Evolutionary conservation across 352 stramenopile genomes (phyloP).

Genomic region (Pythium dissimile): DNA sequence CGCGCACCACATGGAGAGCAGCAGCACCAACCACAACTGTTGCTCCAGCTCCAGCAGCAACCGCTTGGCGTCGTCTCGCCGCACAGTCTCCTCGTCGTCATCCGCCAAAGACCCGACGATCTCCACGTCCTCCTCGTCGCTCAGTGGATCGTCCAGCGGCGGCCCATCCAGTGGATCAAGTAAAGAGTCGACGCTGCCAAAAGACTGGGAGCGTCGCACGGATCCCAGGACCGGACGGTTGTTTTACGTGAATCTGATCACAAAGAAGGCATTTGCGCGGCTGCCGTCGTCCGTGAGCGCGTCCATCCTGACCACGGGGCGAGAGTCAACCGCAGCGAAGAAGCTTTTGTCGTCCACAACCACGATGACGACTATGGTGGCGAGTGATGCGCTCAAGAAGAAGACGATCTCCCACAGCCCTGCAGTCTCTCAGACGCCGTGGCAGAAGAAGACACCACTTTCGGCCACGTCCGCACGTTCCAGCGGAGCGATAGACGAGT

Average conservation of each 20-base stretch:
- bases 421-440: constrained; percentile 82
- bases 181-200: constrained; percentile 42
- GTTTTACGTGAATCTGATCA: constrained; percentile 83
- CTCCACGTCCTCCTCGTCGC: constrained; percentile 29
- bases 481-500: not conserved
- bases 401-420: constrained; percentile 59
- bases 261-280: constrained; percentile 76
- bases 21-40: constrained; percentile 15
- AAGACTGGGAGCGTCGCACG: constrained; percentile 74
- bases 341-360: constrained; percentile 14
- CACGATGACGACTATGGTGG: constrained; percentile 16
- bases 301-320: constrained; percentile 52
- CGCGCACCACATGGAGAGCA: constrained; percentile 8
- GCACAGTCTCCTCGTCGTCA: constrained; percentile 30
- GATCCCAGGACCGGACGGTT: constrained; percentile 75
- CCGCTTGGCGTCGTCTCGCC: constrained; percentile 13
- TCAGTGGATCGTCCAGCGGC: not conserved
- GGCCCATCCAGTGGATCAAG: constrained; percentile 13
- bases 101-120: constrained; percentile 20
- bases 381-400: constrained; percentile 11
- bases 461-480: constrained; percentile 10
- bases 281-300: constrained; percentile 72
- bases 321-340: constrained; percentile 21
- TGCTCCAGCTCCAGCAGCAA: not conserved
- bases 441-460: constrained; percentile 58